Conservation (phyloP, 345 rosid species). For the Gossypium longicalyx region DNA sequence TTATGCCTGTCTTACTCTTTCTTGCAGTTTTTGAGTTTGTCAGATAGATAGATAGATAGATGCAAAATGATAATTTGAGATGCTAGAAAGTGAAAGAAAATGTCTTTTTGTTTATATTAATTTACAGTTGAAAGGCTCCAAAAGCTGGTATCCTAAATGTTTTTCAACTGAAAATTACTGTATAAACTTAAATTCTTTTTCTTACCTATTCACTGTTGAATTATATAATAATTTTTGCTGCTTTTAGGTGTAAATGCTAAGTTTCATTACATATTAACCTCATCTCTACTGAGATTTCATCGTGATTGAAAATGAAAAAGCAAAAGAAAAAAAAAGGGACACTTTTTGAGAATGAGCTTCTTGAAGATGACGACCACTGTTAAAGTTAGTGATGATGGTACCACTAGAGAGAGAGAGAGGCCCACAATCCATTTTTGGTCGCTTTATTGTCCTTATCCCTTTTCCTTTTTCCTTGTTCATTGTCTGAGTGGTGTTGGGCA, state of each 20-base stretch:
- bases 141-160: neutral
- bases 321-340: constrained; percentile 34
- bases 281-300: constrained; percentile 9
- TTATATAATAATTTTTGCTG: constrained; percentile 10
- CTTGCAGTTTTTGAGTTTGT: neutral
- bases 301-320: constrained; percentile 10
- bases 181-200: neutral
- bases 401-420: constrained; percentile 12
- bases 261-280: constrained; percentile 7
- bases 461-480: constrained; percentile 25
- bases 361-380: constrained; percentile 22
- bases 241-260: neutral
- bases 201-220: constrained; percentile 8
- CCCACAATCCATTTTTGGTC: constrained; percentile 26
- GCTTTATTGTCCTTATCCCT: constrained; percentile 23
- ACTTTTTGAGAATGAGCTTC: constrained; percentile 27
- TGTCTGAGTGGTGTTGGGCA: constrained; percentile 14
- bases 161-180: neutral
- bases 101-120: neutral
- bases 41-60: neutral
- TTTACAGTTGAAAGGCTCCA: neutral
- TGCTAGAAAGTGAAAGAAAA: too few relatives aligned
- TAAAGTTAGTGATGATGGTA: neutral
- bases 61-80: too few relatives aligned
- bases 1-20: neutral